phyloP scores from a whole-genome alignment of 306 rosid species.

The Prunus mongolica region DNA sequence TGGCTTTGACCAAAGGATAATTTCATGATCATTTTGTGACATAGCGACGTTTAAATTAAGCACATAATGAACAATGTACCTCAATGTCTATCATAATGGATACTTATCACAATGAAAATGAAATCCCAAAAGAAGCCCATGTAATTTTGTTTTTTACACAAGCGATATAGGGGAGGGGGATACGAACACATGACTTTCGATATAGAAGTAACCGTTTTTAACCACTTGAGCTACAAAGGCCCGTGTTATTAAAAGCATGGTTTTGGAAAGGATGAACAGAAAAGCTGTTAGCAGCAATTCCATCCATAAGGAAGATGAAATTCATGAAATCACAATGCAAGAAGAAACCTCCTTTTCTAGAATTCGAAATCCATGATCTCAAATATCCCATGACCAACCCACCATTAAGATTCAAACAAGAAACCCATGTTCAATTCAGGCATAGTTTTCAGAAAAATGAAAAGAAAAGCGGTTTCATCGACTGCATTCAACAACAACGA shows the following conservation, averaged over 20 bases:
- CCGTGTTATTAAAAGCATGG: no score
- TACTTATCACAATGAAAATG: not conserved
- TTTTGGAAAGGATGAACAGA: no score
- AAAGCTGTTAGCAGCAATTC: not conserved
- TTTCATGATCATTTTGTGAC: not conserved
- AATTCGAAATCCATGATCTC: not conserved
- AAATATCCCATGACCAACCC: not conserved
- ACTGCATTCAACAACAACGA: not conserved
- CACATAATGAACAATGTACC: not conserved
- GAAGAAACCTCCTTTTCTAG: not conserved
- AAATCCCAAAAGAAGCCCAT: not conserved
- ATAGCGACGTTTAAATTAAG: not conserved
- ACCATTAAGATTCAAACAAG: not conserved
- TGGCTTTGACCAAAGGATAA: not conserved
- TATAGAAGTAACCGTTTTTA: no score
- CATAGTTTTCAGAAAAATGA: not conserved
- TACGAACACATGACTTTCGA: no score
- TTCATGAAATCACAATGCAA: not conserved
- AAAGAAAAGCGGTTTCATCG: not conserved
- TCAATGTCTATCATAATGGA: not conserved
- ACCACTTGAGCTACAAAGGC: no score
- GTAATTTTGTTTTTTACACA: no score
- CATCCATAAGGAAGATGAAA: not conserved
- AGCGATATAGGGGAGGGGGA: no score
- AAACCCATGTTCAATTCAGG: not conserved